A percentile compares a stretch with the other conserved stretches of the same genome.
Conservation (phyloP, 108 stramenopile species). For the Fragilariopsis cylindrus region DNA sequence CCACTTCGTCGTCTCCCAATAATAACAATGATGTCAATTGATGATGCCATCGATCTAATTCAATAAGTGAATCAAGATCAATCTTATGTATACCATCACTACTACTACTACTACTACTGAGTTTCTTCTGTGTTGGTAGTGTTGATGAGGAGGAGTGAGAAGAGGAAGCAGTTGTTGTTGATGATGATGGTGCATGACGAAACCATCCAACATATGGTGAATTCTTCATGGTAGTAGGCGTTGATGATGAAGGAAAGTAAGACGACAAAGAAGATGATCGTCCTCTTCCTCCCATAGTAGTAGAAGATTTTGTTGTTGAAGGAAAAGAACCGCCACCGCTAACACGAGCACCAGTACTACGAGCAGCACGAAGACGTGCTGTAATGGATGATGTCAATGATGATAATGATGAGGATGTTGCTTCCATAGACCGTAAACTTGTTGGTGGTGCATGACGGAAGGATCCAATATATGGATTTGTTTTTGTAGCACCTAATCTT, state of each 20-base stretch:
- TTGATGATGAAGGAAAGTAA: background rate
- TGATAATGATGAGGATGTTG: background rate
- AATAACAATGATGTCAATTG: background rate
- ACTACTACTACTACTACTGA: too few relatives aligned
- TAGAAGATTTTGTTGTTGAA: background rate
- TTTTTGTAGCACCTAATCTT: constrained; percentile 23
- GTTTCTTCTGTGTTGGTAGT: background rate
- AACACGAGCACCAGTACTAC: too few relatives aligned
- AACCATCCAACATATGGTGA: constrained; percentile 57
- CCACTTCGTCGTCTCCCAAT: background rate
- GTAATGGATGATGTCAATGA: background rate
- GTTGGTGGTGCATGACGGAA: constrained; percentile 60
- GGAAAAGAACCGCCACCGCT: background rate
- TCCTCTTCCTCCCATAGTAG: too few relatives aligned
- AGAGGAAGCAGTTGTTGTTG: background rate
- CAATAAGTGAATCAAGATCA: constrained; percentile 5
- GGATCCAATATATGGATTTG: constrained; percentile 54
- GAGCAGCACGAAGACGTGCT: background rate
- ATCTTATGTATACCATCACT: background rate
- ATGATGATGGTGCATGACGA: constrained; percentile 46
- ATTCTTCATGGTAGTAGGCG: constrained; percentile 13
- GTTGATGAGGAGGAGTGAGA: background rate
- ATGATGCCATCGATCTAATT: constrained; percentile 13
- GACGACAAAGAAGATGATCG: background rate
- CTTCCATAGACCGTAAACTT: constrained; percentile 38